Evolutionary conservation across 2,329 filamentous ascomycete genomes (phyloP).

Genomic region (Diaporthe humulicola): DNA sequence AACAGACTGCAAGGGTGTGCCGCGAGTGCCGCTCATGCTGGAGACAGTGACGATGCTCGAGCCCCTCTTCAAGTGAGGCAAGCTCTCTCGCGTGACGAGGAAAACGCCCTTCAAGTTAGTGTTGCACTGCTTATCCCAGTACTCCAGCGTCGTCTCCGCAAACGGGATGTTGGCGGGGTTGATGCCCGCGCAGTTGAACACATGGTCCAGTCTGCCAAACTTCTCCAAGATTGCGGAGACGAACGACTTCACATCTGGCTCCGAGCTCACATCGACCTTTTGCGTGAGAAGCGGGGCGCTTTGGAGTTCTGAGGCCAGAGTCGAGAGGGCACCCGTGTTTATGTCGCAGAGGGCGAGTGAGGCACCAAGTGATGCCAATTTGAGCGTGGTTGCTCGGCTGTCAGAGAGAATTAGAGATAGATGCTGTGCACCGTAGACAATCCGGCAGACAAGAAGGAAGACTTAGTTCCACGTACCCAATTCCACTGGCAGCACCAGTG

Average conservation of each 20-base stretch:
- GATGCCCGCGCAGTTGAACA: slow-evolving; percentile 60
- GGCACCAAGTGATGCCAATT: slow-evolving; percentile 45
- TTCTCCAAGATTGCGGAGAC: slow-evolving; percentile 42
- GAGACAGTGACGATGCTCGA: slow-evolving; percentile 55
- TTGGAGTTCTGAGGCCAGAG: slow-evolving; percentile 6
- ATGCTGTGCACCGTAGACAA: not conserved
- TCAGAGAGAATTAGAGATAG: not conserved
- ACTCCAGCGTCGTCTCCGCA: slow-evolving; percentile 57
- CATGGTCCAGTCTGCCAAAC: slow-evolving; percentile 49
- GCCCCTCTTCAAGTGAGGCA: slow-evolving; percentile 52
- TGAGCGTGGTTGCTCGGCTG: slow-evolving; percentile 44
- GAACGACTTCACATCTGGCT: slow-evolving; percentile 43
- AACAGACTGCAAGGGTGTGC: slow-evolving; percentile 41
- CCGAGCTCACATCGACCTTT: slow-evolving; percentile 46
- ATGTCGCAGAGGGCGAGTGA: slow-evolving; percentile 47
- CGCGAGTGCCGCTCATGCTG: slow-evolving; percentile 42
- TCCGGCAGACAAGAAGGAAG: not conserved
- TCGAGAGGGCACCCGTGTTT: slow-evolving; percentile 42
- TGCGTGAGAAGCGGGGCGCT: slow-evolving; percentile 34
- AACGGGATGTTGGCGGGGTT: slow-evolving; percentile 59
- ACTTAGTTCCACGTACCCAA: slow-evolving; percentile 35
- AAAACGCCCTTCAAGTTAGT: slow-evolving; percentile 60
- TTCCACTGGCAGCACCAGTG: slow-evolving; percentile 45
- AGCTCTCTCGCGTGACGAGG: slow-evolving; percentile 56
- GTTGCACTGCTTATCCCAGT: slow-evolving; percentile 59